These are phyloP conservation scores for Scleroderma citrinum DNA, from an alignment of 768 basidiomycete species.

Conservation along the genomic window DNA sequence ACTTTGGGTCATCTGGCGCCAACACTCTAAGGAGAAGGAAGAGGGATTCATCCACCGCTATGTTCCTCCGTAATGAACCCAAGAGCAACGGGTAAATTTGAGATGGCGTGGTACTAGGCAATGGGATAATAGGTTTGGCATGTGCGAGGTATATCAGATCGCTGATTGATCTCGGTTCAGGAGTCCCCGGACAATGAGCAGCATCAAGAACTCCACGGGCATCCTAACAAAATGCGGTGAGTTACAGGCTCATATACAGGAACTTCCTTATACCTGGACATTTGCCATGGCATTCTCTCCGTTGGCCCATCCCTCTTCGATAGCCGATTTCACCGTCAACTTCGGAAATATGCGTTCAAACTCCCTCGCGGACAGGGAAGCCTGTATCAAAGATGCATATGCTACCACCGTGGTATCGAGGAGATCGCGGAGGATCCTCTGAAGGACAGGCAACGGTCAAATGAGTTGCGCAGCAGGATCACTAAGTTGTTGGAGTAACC, in stretches of 20 bases:
- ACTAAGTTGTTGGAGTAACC: constrained; percentile 4
- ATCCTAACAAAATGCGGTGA: constrained; percentile 13
- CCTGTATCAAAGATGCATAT: constrained; percentile 36
- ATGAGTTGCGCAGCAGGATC: neutral
- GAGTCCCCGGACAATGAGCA: constrained; percentile 1
- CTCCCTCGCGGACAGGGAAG: constrained; percentile 40
- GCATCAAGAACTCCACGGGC: constrained; percentile 32
- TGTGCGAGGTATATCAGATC: constrained; percentile 23
- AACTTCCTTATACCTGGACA: constrained; percentile 34
- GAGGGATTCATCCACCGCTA: constrained; percentile 55
- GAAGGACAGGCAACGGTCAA: neutral
- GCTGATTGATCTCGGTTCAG: constrained; percentile 20
- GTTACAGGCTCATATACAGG: neutral
- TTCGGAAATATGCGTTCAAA: constrained; percentile 44
- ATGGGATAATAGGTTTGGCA: constrained; percentile 9
- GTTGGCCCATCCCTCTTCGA: constrained; percentile 32
- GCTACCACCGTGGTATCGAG: constrained; percentile 32
- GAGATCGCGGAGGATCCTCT: constrained; percentile 27
- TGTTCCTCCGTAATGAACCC: constrained; percentile 47
- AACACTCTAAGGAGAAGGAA: constrained; percentile 41
- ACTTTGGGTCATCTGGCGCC: neutral
- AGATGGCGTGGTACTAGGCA: constrained; percentile 10
- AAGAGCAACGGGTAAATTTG: constrained; percentile 39
- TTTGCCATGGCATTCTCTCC: constrained; percentile 34
- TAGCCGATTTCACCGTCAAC: constrained; percentile 31